Evolutionary conservation across 768 basidiomycete species (phyloP).

Genomic region (Russula ochroleuca): DNA sequence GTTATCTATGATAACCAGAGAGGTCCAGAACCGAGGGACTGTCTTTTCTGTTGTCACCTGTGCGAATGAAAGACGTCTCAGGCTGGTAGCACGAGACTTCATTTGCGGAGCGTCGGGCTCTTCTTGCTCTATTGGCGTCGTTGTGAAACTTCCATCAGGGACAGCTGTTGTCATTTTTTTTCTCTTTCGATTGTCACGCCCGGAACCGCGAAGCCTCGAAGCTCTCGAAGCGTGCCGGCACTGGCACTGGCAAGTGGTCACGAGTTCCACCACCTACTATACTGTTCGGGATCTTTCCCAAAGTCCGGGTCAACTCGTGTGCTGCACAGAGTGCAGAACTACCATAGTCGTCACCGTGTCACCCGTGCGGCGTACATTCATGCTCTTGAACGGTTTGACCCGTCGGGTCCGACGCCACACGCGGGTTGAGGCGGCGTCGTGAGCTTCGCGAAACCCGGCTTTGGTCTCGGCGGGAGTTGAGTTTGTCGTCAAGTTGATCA

Average conservation of each 20-base stretch:
- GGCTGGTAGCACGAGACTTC: neutral
- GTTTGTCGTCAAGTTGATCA: too few relatives aligned
- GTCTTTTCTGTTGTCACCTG: too few relatives aligned
- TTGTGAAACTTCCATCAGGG: neutral
- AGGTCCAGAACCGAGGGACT: neutral
- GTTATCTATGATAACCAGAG: neutral
- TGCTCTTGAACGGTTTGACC: too few relatives aligned
- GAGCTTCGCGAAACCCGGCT: too few relatives aligned
- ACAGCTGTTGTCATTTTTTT: neutral
- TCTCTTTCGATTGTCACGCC: neutral
- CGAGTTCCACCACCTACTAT: neutral
- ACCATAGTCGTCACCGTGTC: neutral
- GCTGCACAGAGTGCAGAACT: neutral
- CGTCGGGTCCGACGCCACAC: neutral
- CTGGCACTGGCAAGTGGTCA: neutral
- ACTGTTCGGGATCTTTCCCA: neutral
- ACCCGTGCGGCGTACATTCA: neutral
- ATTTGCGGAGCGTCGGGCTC: neutral
- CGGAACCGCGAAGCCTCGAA: neutral
- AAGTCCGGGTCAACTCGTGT: neutral
- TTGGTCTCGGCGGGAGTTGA: too few relatives aligned
- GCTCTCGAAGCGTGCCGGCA: constrained; percentile 2
- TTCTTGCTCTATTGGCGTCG: neutral
- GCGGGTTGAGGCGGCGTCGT: too few relatives aligned
- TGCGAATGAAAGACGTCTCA: too few relatives aligned